Evolutionary conservation across 78 protist genomes (phyloP), one percentile per base, ranked within the genome.

Genomic region (Monosiga brevicollis): DNA sequence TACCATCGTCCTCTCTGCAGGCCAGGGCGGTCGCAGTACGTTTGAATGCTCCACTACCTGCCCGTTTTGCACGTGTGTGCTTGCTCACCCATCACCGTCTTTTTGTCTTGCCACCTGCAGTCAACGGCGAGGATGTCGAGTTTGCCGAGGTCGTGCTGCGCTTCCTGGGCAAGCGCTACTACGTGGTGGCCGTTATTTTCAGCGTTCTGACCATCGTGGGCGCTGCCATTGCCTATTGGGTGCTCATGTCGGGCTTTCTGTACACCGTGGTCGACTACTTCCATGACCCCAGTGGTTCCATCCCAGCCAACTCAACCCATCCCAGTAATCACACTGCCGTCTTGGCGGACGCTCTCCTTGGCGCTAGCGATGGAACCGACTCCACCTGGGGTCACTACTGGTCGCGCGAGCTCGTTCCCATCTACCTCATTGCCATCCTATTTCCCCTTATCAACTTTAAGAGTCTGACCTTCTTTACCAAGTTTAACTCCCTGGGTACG

Each of bases 401-500:
- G 88, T 72, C 22, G 23, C 9, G 22, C 32, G 9, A 62, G 38
- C n/a, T 32, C 41, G 73, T 71, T 0, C 42, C 88, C 29, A 2
- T 86, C 2, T 62, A 38, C 70, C 79, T 86, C 37, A 39, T 86
- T 6, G 26, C 54, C 38, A n/a, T 86, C 15, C 2, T 86, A 55
- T 80, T 80, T 54, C 85, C 83, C 34, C 36, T 80, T 23, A 2
- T 42, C 43, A 40, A 29, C 84, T 49, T 86, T 40, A 86, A 80
- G 79, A 15, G 23, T 24, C 42, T 86, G 38, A 32, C 82, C 38
- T 43, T 86, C 77, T 80, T 86, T 37, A 76, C 84, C 43, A 62
- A 73, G 75, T 86, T 86, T 80, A 86, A 86, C 62, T 42, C 88
- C n/a, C 37, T 86, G n/a, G 88, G 88, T 42, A 42, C 22, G 34